Base-by-base conservation (phyloP, 352 stramenopile species). In the Blastocystis sp. region DNA sequence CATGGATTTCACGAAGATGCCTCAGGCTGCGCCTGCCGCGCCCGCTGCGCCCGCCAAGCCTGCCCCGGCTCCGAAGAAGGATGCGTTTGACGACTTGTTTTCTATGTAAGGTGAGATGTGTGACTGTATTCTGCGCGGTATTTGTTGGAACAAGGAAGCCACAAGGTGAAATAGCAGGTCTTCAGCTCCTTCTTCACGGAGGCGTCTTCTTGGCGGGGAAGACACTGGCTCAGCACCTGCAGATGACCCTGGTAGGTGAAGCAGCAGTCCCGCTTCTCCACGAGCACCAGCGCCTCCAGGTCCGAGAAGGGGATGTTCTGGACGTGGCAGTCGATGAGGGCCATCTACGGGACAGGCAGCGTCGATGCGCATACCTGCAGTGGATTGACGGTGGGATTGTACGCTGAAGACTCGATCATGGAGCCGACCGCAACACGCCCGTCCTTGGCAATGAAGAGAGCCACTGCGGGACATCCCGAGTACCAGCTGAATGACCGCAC, bases 61-160 rank as follows among this genome's bases (percentile, higher is more conserved):
- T 48, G 65, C 62, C 79, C 65, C 77, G 7, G 60, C 61, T 42
- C 28, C 77, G n/a, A 87, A 71, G 48, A 87, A 76, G 60, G 77
- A 74, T 87, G 77, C n/a, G 71, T 81, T 81, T 81, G 71, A 81
- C 40, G 71, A 81, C 42, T 54, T 81, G 52, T 81, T 81, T 28
- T 81, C 71, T 21, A 64, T 81, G 57, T 81, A 81, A 68, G 63
- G 64, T 42, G 40, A n/a, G 64, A n/a, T 48, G 40, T 74, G 24
- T 74, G 64, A 74, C 45, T 74, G 64, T 74, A 42, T 74, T 52
- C 43, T 52, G 34, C 54, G 42, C 64, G 6, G 48, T 7, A 0
- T 57, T 57, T 57, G 48, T 57, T 57, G 6, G 6, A 57, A 57
- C 48, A 57, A 57, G 14, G 6, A 57, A 57, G 6, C 14, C 48